These are phyloP conservation scores for Pythium pectinolyticum DNA, from an alignment of 352 stramenopile species.

Conservation along the genomic window DNA sequence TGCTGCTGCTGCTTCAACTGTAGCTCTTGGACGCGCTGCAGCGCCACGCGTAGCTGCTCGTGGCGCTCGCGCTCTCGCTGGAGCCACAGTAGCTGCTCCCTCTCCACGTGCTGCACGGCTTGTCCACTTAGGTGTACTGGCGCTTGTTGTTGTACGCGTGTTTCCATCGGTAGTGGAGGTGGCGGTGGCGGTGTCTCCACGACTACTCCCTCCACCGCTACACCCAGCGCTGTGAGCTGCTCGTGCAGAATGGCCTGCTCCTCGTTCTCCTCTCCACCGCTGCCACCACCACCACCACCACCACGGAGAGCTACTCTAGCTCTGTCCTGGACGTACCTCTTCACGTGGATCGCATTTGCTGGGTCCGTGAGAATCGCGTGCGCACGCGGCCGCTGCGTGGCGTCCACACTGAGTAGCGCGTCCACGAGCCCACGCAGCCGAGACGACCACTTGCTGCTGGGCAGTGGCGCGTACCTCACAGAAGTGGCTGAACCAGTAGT, in stretches of 20 bases:
- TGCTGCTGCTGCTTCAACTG: conserved; percentile 24
- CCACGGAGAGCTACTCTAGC: no score
- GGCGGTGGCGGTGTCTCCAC: background rate
- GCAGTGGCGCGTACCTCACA: conserved; percentile 43
- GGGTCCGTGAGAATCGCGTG: conserved; percentile 36
- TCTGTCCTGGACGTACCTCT: conserved; percentile 30
- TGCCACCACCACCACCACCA: no score
- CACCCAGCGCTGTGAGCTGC: conserved; percentile 32
- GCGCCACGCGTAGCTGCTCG: conserved; percentile 39
- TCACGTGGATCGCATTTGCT: conserved; percentile 32
- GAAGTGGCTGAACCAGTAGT: no score
- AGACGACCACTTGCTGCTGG: conserved; percentile 31
- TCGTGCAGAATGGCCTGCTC: conserved; percentile 24
- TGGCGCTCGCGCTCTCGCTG: conserved; percentile 41
- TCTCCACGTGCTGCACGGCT: background rate
- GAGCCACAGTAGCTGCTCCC: conserved; percentile 23
- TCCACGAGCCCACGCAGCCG: conserved; percentile 33
- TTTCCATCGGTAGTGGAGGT: background rate
- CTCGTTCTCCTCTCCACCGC: conserved; percentile 15
- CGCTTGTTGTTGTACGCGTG: background rate
- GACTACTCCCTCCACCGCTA: background rate
- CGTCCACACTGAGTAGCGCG: conserved; percentile 42
- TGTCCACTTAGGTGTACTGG: background rate
- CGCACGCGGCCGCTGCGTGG: conserved; percentile 34
- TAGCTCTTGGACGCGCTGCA: conserved; percentile 49